Percentiles rank a stretch among this genome's conserved stretches.
These are phyloP conservation scores for Orychophragmus violaceus DNA, from an alignment of 345 rosid genomes.

Conservation along the genomic window DNA sequence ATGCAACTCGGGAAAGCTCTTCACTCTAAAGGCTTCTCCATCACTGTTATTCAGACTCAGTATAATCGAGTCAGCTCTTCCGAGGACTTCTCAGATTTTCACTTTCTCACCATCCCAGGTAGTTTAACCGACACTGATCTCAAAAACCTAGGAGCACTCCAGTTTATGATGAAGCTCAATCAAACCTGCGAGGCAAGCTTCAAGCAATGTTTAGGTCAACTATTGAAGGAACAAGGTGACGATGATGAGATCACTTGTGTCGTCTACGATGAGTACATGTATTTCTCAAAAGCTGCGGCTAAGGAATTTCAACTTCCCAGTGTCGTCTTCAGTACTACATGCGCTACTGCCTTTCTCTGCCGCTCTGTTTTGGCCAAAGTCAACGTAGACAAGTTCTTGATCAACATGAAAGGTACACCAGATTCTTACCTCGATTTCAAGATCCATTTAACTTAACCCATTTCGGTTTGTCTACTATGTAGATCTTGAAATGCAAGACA, in stretches of 20 bases:
- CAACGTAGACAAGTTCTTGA: conserved; percentile 8
- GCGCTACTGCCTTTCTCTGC: conserved; percentile 30
- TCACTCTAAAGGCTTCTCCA: conserved; percentile 49
- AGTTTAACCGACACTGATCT: conserved; percentile 27
- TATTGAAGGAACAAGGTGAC: conserved; percentile 18
- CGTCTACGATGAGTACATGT: conserved; percentile 47
- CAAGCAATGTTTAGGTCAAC: conserved; percentile 25
- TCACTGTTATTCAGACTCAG: conserved; percentile 42
- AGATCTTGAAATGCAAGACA: conserved; percentile 18
- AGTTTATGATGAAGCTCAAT: conserved; percentile 33
- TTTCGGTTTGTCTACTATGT: neutral
- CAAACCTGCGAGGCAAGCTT: conserved; percentile 35
- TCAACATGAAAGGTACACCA: conserved; percentile 23
- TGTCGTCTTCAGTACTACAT: conserved; percentile 29
- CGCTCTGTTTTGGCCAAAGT: conserved; percentile 15
- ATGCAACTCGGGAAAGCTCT: conserved; percentile 59
- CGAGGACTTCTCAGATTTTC: conserved; percentile 34
- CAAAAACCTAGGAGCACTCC: conserved; percentile 1
- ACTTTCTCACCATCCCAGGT: conserved; percentile 37
- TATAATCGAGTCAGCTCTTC: conserved; percentile 39
- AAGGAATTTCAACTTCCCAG: conserved; percentile 29
- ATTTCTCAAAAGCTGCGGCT: conserved; percentile 37
- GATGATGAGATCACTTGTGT: conserved; percentile 34
- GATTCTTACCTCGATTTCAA: neutral
- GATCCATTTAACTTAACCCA: neutral